phyloP scores from a whole-genome alignment of 2,329 filamentous ascomycete genomes.

The Pyrenophora teres region DNA sequence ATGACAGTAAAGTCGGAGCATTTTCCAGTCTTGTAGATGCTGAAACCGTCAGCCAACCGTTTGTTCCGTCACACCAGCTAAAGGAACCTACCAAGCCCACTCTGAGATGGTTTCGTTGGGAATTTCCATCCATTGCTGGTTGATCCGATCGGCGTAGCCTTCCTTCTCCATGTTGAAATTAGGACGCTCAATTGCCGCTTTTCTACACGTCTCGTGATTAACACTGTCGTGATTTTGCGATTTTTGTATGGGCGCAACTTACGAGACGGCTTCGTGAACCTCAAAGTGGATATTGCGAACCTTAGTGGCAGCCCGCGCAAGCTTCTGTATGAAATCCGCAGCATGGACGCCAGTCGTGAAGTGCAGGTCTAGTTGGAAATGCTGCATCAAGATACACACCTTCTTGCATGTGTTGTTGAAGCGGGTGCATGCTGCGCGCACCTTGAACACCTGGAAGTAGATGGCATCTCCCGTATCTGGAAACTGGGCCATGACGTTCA shows the following conservation, averaged over 20 bases:
- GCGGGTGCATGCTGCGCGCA: constrained; percentile 18
- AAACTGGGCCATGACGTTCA: constrained; percentile 6
- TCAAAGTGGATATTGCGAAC: constrained; percentile 20
- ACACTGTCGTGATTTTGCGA: no score
- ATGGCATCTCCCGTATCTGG: constrained; percentile 18
- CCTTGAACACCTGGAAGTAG: constrained; percentile 18
- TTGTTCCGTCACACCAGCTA: neutral
- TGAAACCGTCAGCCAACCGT: constrained; percentile 6
- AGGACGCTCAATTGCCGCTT: constrained; percentile 4
- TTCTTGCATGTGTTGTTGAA: constrained; percentile 18
- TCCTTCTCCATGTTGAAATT: constrained; percentile 22
- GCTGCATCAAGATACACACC: constrained; percentile 17
- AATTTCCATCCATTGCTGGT: constrained; percentile 8
- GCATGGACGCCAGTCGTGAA: constrained; percentile 15
- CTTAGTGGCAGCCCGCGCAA: constrained; percentile 11
- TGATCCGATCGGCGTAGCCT: constrained; percentile 1
- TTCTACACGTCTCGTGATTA: neutral
- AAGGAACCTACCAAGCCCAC: constrained; percentile 15
- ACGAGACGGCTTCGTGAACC: constrained; percentile 16
- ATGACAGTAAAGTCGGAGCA: constrained; percentile 29
- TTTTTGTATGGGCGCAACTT: neutral
- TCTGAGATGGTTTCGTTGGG: constrained; percentile 2
- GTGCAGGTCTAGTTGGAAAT: constrained; percentile 22
- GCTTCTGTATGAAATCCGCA: constrained; percentile 9
- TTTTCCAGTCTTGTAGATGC: constrained; percentile 21